A percentile compares a stretch with the other conserved stretches of the same genome.
Conservation (phyloP, 2,329 filamentous ascomycete genomes). For the Venturia nashicola region DNA sequence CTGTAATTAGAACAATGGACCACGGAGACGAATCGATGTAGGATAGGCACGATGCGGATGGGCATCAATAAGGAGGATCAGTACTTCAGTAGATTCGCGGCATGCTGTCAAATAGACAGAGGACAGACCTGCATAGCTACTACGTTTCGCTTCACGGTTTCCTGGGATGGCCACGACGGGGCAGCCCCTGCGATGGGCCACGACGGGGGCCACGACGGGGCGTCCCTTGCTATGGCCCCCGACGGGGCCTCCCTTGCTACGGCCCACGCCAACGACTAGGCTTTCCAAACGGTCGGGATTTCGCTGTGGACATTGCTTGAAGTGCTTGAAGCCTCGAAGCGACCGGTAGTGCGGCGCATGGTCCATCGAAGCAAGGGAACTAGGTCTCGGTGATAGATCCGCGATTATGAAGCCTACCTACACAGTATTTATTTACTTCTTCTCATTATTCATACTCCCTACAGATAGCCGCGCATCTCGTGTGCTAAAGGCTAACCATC, state of each 20-base stretch:
- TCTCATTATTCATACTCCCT: constrained; percentile 2
- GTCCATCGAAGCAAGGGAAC: neutral
- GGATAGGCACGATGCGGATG: neutral
- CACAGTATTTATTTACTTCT: constrained; percentile 5
- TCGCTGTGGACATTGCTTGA: neutral
- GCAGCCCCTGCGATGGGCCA: neutral
- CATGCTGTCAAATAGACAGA: neutral
- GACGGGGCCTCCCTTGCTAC: neutral
- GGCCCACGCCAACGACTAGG: neutral
- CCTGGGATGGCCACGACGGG: neutral
- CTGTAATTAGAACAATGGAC: neutral
- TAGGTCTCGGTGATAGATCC: constrained; percentile 3
- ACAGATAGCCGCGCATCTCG: constrained; percentile 6
- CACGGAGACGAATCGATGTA: neutral
- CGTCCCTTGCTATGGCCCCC: neutral
- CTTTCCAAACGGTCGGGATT: neutral
- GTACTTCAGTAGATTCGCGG: neutral
- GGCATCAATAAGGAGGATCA: too few species aligned
- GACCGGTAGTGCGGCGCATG: neutral
- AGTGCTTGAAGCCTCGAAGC: neutral
- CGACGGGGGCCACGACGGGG: too few species aligned
- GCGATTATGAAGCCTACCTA: neutral
- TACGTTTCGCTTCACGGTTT: neutral
- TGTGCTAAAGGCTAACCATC: constrained; percentile 1
- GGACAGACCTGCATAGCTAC: neutral